These are phyloP conservation scores for Eremomyces bilateralis DNA, from an alignment of 495 filamentous ascomycete species.

Conservation along the genomic window DNA sequence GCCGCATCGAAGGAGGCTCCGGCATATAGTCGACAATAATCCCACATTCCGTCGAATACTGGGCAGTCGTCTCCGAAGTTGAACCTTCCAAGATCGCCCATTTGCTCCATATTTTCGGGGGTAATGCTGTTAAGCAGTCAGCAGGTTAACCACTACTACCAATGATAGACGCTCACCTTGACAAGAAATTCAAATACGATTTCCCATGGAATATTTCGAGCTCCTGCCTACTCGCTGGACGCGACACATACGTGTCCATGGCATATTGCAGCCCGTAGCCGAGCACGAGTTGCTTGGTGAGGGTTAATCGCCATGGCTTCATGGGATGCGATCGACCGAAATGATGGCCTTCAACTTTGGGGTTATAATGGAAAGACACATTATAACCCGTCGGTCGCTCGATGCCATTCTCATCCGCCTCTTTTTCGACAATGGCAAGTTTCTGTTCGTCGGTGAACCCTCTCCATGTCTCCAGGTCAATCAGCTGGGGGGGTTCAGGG, in stretches of 20 bases:
- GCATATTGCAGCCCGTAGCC: constrained; percentile 87
- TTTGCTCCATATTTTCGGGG: neutral
- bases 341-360: constrained; percentile 87
- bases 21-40: constrained; percentile 84
- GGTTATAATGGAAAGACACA: constrained; percentile 93
- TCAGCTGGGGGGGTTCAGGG: constrained; percentile 28
- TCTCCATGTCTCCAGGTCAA: neutral
- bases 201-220: constrained; percentile 64
- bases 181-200: constrained; percentile 79
- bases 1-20: constrained; percentile 83
- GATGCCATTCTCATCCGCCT: constrained; percentile 54
- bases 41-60: constrained; percentile 84
- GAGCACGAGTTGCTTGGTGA: constrained; percentile 84
- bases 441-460: constrained; percentile 35
- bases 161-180: constrained; percentile 31
- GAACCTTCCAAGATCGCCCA: constrained; percentile 21
- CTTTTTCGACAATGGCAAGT: constrained; percentile 33
- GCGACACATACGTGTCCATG: constrained; percentile 78
- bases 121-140: too few relatives aligned
- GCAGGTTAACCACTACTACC: too few relatives aligned
- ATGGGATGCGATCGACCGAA: constrained; percentile 92
- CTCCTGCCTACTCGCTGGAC: constrained; percentile 69
- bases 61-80: constrained; percentile 93
- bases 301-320: constrained; percentile 93
- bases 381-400: constrained; percentile 44